These are phyloP conservation scores for Ogataea nakhonphanomensis DNA, from an alignment of 805 yeast genomes.

Conservation along the genomic window DNA sequence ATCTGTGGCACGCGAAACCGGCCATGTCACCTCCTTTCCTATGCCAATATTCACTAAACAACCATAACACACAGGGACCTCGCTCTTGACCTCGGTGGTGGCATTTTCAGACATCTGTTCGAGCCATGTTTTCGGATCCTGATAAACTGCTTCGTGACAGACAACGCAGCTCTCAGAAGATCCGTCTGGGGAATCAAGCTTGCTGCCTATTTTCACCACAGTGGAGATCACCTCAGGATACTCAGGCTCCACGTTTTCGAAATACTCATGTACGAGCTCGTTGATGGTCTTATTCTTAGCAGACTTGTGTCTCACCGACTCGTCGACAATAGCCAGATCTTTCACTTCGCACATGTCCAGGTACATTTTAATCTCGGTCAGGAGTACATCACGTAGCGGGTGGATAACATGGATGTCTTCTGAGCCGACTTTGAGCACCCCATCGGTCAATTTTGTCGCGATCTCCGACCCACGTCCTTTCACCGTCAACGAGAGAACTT, in stretches of 20 bases:
- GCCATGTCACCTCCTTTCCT: slow-evolving; percentile 33
- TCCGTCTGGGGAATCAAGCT: slow-evolving; percentile 50
- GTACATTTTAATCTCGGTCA: slow-evolving; percentile 63
- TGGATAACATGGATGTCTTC: slow-evolving; percentile 46
- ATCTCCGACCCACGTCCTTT: slow-evolving; percentile 81
- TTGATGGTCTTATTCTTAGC: slow-evolving; percentile 77
- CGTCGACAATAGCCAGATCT: slow-evolving; percentile 25
- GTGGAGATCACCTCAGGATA: slow-evolving; percentile 91
- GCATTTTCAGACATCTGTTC: slow-evolving; percentile 50
- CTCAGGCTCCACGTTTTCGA: slow-evolving; percentile 64
- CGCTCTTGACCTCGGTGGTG: slow-evolving; percentile 4
- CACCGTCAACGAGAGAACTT: slow-evolving; percentile 72
- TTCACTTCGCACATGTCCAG: slow-evolving; percentile 39
- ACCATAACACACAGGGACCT: slow-evolving; percentile 66
- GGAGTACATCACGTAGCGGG: slow-evolving; percentile 75
- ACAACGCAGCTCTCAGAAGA: slow-evolving; percentile 41
- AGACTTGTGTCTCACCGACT: slow-evolving; percentile 34
- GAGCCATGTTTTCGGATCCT: slow-evolving; percentile 65
- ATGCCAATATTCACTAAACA: slow-evolving; percentile 64
- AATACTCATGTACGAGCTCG: slow-evolving; percentile 73
- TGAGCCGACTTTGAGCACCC: slow-evolving; percentile 30
- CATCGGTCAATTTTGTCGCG: slow-evolving; percentile 49
- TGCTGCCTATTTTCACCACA: slow-evolving; percentile 84
- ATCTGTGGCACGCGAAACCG: slow-evolving; percentile 24
- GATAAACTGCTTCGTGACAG: slow-evolving; percentile 53